phyloP scores from a whole-genome alignment of 202 grass and related monocot genomes.

The Saccharum hybrid region DNA sequence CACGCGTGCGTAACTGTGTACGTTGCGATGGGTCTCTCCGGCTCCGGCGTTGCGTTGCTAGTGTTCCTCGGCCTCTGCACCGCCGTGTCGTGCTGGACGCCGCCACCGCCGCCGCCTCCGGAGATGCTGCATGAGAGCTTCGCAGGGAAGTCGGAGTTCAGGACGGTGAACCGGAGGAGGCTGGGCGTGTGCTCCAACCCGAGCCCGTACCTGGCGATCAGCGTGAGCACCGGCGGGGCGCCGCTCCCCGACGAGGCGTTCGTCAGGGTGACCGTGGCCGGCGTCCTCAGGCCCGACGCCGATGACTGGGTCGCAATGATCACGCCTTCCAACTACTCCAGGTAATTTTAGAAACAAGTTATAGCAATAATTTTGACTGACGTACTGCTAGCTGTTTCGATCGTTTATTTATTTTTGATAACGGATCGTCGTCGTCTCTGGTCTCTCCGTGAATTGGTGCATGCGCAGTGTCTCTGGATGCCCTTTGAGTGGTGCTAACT shows the following conservation, averaged over 20 bases:
- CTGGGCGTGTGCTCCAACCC: slow-evolving; percentile 48
- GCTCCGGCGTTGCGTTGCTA: background rate
- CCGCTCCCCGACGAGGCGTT: slow-evolving; percentile 65
- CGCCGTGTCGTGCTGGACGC: background rate
- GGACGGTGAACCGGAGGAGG: slow-evolving; percentile 70
- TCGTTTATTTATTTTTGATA: background rate
- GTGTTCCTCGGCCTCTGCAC: slow-evolving; percentile 27
- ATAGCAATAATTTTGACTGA: background rate
- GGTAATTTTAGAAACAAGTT: slow-evolving; percentile 33
- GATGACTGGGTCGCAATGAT: slow-evolving; percentile 84
- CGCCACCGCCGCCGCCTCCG: background rate
- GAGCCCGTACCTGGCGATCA: slow-evolving; percentile 59
- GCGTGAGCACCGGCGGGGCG: slow-evolving; percentile 29
- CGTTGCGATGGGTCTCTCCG: slow-evolving; percentile 14
- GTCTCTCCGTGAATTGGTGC: slow-evolving; percentile 10
- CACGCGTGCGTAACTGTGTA: too few species aligned
- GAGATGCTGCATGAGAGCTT: slow-evolving; percentile 50
- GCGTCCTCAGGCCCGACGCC: slow-evolving; percentile 47
- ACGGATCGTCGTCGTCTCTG: background rate
- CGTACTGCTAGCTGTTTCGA: background rate
- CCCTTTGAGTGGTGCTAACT: slow-evolving; percentile 49
- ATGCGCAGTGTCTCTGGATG: slow-evolving; percentile 61
- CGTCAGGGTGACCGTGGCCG: slow-evolving; percentile 63
- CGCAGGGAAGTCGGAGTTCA: slow-evolving; percentile 70
- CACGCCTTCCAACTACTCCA: slow-evolving; percentile 71